These are phyloP conservation scores for Alternaria dauci DNA, from an alignment of 2,329 filamentous ascomycete species.

Conservation along the genomic window DNA sequence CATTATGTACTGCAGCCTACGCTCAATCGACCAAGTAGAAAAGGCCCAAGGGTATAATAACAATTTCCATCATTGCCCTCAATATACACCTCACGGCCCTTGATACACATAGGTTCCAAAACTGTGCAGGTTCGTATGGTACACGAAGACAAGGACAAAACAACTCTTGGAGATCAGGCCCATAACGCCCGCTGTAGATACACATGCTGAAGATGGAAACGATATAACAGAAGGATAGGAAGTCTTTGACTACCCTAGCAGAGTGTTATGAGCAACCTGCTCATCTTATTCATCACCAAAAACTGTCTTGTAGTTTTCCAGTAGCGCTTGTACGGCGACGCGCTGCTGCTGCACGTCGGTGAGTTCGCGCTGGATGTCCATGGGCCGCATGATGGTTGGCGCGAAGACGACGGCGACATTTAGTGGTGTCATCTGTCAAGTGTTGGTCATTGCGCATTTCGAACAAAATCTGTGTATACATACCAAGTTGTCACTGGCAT, in stretches of 20 bases:
- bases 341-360: conserved; percentile 96
- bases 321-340: conserved; percentile 86
- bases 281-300: conserved; percentile 62
- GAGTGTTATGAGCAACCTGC: background rate
- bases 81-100: conserved; percentile 24
- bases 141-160: conserved; percentile 18
- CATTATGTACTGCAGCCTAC: conserved; percentile 11
- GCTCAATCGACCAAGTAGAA: conserved; percentile 9
- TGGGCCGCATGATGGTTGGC: conserved; percentile 94
- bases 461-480: conserved; percentile 42
- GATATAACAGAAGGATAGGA: background rate
- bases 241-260: background rate
- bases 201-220: conserved; percentile 13
- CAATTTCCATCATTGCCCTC: conserved; percentile 18
- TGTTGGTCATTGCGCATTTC: conserved; percentile 22
- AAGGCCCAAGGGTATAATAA: conserved; percentile 40
- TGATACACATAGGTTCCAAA: conserved; percentile 19
- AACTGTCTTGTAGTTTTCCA: conserved; percentile 86
- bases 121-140: conserved; percentile 17
- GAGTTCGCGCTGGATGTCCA: conserved; percentile 91
- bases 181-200: conserved; percentile 15
- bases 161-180: conserved; percentile 3
- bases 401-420: conserved; percentile 98
- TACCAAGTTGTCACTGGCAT: conserved; percentile 85
- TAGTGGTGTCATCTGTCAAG: conserved; percentile 83